A percentile compares a stretch with the other conserved stretches of the same genome.
These are phyloP conservation scores for Dipteronia sinensis DNA, from an alignment of 345 rosid species.

Conservation along the genomic window DNA sequence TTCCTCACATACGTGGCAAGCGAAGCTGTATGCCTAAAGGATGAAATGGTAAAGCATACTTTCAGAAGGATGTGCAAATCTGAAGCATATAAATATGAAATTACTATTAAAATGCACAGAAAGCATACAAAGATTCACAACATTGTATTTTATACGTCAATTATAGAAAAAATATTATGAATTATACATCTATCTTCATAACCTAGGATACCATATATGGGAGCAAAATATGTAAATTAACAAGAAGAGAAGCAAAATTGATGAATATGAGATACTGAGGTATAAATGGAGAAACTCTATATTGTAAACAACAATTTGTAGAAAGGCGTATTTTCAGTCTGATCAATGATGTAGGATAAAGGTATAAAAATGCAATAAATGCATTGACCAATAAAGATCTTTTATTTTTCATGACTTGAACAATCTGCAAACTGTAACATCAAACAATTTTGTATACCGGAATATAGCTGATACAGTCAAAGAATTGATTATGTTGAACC, in stretches of 20 bases:
- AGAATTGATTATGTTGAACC: conserved; percentile 74
- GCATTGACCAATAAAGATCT: neutral
- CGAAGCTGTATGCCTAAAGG: conserved; percentile 70
- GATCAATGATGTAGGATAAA: neutral
- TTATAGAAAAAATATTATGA: neutral
- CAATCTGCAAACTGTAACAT: neutral
- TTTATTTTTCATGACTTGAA: neutral
- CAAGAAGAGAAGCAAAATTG: neutral
- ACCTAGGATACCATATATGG: neutral
- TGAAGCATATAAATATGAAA: neutral
- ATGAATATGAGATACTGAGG: neutral
- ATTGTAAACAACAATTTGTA: neutral
- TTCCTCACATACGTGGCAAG: conserved; percentile 68
- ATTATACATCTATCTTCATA: neutral
- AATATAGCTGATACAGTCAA: conserved; percentile 64
- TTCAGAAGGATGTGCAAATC: neutral
- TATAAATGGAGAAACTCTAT: neutral
- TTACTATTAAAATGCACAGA: neutral
- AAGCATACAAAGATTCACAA: neutral
- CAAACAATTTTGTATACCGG: conserved; percentile 46
- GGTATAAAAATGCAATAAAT: neutral
- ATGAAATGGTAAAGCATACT: neutral
- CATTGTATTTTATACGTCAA: neutral
- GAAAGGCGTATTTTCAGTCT: neutral
- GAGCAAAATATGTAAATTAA: neutral